A percentile compares a stretch with the other conserved stretches of the same genome.
Conservation (phyloP, 345 rosid species). For the Citrus hindsii region DNA sequence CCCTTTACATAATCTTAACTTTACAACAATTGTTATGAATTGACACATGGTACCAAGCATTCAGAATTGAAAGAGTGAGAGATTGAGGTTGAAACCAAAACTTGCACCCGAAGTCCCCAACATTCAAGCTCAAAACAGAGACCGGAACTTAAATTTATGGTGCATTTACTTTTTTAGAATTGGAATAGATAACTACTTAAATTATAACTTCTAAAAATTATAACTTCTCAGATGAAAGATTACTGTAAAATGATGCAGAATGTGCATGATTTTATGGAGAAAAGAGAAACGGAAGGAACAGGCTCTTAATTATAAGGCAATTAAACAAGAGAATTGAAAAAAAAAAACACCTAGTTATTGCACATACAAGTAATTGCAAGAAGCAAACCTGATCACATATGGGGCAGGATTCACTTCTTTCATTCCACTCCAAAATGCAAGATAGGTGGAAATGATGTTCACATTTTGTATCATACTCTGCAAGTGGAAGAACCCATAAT, state of each 20-base stretch:
- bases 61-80: too few relatives aligned
- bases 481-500: conserved; percentile 20
- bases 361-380: not conserved
- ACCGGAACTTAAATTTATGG: too few relatives aligned
- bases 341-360: not conserved
- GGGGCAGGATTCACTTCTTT: conserved; percentile 85
- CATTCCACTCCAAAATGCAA: conserved; percentile 91
- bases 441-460: conserved; percentile 85
- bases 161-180: too few relatives aligned
- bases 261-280: not conserved
- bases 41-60: too few relatives aligned
- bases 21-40: too few relatives aligned
- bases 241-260: not conserved
- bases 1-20: too few relatives aligned
- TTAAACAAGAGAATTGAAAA: not conserved
- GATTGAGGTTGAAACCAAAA: too few relatives aligned
- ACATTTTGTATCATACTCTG: conserved; percentile 74
- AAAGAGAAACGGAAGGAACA: too few relatives aligned
- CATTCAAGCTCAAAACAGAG: too few relatives aligned
- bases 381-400: conserved; percentile 78
- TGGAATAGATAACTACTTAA: too few relatives aligned
- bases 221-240: not conserved
- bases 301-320: not conserved
- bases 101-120: too few relatives aligned
- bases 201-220: too few relatives aligned